Base-by-base conservation (phyloP, 371 early-diverging fungal species). In the Lichtheimia ramosa region DNA sequence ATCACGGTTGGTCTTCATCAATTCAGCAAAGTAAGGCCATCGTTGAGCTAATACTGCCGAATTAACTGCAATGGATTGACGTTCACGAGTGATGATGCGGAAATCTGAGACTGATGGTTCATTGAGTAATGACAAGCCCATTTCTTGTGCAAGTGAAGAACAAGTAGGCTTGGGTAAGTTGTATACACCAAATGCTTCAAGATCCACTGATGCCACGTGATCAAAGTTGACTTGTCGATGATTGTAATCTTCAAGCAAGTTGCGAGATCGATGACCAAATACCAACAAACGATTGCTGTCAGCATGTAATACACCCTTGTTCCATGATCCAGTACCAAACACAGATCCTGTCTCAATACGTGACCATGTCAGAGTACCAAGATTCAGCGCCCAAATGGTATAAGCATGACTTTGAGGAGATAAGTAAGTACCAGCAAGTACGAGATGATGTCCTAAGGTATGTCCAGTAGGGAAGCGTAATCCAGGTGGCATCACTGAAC, bases 401-500 rank as follows among this genome's bases (percentile, higher is more conserved):
- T 89, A 86, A 7, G 87, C 75, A 58, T 87, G 79, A 41, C 77
- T 79, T 7, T 84, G 81, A 21, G 79, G 75, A 16, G 83, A 85
- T 20, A 91, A 74, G 49, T 85, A 84, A 20, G 90, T 92, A 25
- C 92, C 92, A 1, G 89, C 81, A 55, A 92, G 74, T 1, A 92
- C 57, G n/a, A 92, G 62, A 28, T 88, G 85, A 58, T 89, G 87
- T n/a, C 90, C 89, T 6, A 86, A 68, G 23, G 86, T 74, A 10
- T 80, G 73, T 0, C 86, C 86, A n/a, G 89, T 83, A 13, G 92
- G 92, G 60, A 92, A 92, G 5, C 92, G 83, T 43, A 92, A 75
- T 16, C 91, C 91, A 2, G 92, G 92, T 13, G 92, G 92, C 54
- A 86, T 64, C 14, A 62, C 21, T 16, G 75, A 72, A 15, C 86